These are phyloP conservation scores for Carex scoparia DNA, from an alignment of 176 grass and related monocot genomes.

Conservation along the genomic window DNA sequence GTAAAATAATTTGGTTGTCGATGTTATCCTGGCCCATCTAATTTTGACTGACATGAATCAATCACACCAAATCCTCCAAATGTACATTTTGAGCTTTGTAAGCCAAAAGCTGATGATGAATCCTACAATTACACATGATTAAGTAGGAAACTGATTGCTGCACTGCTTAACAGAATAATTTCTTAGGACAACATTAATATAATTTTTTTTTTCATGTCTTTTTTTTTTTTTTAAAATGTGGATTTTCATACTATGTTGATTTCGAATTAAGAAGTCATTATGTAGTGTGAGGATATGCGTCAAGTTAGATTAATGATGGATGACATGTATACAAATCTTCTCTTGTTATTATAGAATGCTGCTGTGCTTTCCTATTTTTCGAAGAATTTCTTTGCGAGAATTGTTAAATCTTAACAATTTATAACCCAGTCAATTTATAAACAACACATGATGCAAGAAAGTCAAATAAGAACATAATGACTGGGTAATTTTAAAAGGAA, in stretches of 20 bases:
- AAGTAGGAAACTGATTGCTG: not conserved
- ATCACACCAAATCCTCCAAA: not conserved
- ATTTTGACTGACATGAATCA: not conserved
- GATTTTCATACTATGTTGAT: not conserved
- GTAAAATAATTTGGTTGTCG: not conserved
- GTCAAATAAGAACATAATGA: not conserved
- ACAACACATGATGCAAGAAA: not conserved
- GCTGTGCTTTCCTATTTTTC: not conserved
- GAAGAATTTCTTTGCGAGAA: not conserved
- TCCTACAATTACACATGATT: slow-evolving; percentile 6
- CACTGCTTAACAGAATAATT: not conserved
- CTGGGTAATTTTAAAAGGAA: not conserved
- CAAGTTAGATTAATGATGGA: not conserved
- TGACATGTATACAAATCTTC: not conserved
- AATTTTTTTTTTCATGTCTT: not conserved
- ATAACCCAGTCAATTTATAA: not conserved
- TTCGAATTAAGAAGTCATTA: not conserved
- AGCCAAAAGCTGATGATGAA: not conserved
- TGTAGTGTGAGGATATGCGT: not conserved
- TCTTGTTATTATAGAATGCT: not conserved
- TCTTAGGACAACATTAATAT: not conserved
- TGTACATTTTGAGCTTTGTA: not conserved
- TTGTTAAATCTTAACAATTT: not conserved
- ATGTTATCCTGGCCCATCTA: not conserved
- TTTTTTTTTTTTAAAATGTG: not conserved